Evolutionary conservation across 768 basidiomycete species (phyloP).

Genomic region (Paxillus rubicundulus): DNA sequence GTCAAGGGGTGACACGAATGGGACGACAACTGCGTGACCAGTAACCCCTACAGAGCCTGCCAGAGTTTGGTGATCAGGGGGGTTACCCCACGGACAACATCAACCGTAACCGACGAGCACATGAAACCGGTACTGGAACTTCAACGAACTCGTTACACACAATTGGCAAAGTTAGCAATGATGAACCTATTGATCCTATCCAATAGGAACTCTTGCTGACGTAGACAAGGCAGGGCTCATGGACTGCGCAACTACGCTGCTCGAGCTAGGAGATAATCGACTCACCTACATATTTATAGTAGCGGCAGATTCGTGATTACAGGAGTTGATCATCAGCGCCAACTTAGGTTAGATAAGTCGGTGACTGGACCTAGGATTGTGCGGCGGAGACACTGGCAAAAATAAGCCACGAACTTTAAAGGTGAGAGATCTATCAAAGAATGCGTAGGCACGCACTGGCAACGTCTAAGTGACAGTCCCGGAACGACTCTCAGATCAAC

Average conservation of each 20-base stretch:
- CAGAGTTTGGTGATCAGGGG: too few relatives aligned
- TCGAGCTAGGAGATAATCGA: background rate
- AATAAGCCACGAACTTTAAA: background rate
- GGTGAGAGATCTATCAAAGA: too few relatives aligned
- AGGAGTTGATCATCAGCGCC: too few relatives aligned
- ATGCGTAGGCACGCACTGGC: too few relatives aligned
- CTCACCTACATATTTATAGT: background rate
- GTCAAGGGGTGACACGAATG: background rate
- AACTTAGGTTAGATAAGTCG: too few relatives aligned
- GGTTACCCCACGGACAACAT: background rate
- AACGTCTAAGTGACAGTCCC: background rate
- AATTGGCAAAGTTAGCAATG: too few relatives aligned
- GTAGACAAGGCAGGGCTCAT: too few relatives aligned
- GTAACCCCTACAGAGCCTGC: background rate
- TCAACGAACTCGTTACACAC: too few relatives aligned
- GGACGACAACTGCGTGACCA: background rate
- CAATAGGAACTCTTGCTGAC: background rate
- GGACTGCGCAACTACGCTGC: background rate
- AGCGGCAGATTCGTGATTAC: background rate
- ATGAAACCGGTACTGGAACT: background rate
- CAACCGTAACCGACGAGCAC: background rate
- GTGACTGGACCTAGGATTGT: too few relatives aligned
- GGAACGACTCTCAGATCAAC: constrained; percentile 18
- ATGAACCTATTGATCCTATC: background rate
- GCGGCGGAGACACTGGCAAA: too few relatives aligned